A percentile compares a stretch with the other conserved stretches of the same genome.
Conservation (phyloP, 768 basidiomycete genomes). For the Naematelia encephala region DNA sequence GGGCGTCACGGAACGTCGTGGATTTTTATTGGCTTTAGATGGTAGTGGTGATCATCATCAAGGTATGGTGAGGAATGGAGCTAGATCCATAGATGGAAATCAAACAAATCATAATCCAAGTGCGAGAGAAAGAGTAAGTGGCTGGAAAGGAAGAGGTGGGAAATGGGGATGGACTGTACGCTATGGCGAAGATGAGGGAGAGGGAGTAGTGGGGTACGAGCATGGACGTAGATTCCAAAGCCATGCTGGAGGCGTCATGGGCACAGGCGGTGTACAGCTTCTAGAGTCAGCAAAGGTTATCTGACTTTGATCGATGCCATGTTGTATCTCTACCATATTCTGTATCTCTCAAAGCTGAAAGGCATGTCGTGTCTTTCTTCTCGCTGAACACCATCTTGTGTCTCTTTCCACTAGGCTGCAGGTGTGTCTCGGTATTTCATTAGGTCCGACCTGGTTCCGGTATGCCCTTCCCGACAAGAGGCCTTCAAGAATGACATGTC, state of each 20-base stretch:
- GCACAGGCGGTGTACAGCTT: neutral
- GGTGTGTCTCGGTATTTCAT: too few species aligned
- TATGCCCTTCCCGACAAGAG: too few species aligned
- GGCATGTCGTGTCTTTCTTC: too few species aligned
- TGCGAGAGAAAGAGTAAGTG: conserved; percentile 20
- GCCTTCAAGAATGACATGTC: neutral
- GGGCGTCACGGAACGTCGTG: conserved; percentile 36
- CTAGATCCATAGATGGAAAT: conserved; percentile 13
- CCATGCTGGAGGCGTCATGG: neutral
- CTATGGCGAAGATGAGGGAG: conserved; percentile 10
- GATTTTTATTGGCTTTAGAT: conserved; percentile 38
- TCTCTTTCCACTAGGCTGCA: too few species aligned
- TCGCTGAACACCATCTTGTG: too few species aligned
- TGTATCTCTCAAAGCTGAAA: too few species aligned
- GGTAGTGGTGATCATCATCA: conserved; percentile 15
- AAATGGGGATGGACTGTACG: conserved; percentile 38
- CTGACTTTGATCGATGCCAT: neutral
- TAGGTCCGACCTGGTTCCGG: too few species aligned
- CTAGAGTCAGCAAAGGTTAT: neutral
- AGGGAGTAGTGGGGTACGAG: conserved; percentile 7
- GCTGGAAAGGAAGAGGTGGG: conserved; percentile 36
- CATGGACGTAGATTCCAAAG: conserved; percentile 5
- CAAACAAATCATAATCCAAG: neutral
- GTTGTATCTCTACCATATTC: neutral
- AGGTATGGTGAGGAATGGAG: conserved; percentile 17